phyloP scores from a whole-genome alignment of 148 eudicot species.

The Nepenthes mirabilis region DNA sequence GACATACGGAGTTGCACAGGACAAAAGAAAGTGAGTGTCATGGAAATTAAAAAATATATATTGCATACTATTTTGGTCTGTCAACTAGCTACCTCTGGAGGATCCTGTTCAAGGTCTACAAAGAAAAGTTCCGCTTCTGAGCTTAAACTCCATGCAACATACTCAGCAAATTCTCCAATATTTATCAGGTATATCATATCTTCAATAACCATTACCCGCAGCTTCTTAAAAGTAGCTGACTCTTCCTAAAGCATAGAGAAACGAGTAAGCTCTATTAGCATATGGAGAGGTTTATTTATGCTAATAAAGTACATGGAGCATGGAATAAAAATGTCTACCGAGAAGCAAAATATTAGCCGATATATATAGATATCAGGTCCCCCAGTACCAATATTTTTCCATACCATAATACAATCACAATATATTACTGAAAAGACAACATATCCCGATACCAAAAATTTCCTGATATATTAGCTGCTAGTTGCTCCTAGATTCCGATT shows the following conservation, averaged over 20 bases:
- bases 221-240: conserved; percentile 38
- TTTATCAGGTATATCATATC: conserved; percentile 87
- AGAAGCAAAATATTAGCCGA: too few relatives aligned
- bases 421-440: too few relatives aligned
- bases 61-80: background rate
- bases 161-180: conserved; percentile 42
- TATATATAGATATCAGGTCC: too few relatives aligned
- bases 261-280: background rate
- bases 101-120: conserved; percentile 81
- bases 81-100: conserved; percentile 53
- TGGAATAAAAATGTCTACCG: too few relatives aligned
- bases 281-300: background rate
- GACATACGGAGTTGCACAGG: background rate
- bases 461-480: too few relatives aligned
- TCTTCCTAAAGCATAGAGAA: conserved; percentile 53
- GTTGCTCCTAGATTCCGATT: too few relatives aligned
- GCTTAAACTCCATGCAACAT: conserved; percentile 45
- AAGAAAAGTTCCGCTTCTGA: conserved; percentile 30
- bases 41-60: background rate
- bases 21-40: background rate
- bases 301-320: background rate
- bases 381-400: too few relatives aligned
- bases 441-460: too few relatives aligned
- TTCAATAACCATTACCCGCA: conserved; percentile 79
- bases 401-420: too few relatives aligned